Base-by-base conservation (phyloP, 768 basidiomycete species). In the Kwoniella sp. region DNA sequence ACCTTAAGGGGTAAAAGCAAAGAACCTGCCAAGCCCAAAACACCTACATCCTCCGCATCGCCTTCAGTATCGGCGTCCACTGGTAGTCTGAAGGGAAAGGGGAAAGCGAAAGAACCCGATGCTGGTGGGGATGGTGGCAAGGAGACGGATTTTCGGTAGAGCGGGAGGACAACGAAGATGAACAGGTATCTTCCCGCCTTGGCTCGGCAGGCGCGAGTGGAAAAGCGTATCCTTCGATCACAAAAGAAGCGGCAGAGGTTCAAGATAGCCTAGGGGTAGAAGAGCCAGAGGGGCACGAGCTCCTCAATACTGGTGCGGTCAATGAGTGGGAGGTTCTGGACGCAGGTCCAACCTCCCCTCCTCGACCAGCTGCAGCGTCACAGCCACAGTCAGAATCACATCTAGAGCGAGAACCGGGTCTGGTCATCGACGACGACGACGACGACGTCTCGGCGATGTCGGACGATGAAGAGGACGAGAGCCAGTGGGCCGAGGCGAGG, bases 151-250 rank as follows among this genome's bases (percentile, higher is more conserved):
- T 76, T 76, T 76, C 73, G 60, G 30, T 50, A 57, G 20, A 63
- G 75, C 75, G 73, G 73, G 75, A 76, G 70, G 66, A 59, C 58
- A 23, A 28, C 68, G 72, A 73, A 66, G 51, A 41, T 26, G 29
- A 45, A 23, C 17, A 31, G 31, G 51, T 41, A 25, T 41, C 59
- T 70, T 70, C 71, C 68, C 71, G 68, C 68, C 17, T 55, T 11
- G 26, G 22, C 26, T 2, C n/a, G 56, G 47, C 3, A 22, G 47
- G 47, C 34, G 56, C 28, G 38, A 5, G 34, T 34, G 34, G n/a
- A n/a, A n/a, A n/a, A n/a, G n/a, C n/a, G n/a, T n/a, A n/a, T n/a
- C n/a, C n/a, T n/a, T n/a, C n/a, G n/a, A n/a, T n/a, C n/a, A n/a
- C n/a, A n/a, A n/a, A n/a, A n/a, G n/a, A n/a, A n/a, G n/a, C n/a